Base-by-base conservation (phyloP, 257 asterid genomes). In the Cruciata laevipes region DNA sequence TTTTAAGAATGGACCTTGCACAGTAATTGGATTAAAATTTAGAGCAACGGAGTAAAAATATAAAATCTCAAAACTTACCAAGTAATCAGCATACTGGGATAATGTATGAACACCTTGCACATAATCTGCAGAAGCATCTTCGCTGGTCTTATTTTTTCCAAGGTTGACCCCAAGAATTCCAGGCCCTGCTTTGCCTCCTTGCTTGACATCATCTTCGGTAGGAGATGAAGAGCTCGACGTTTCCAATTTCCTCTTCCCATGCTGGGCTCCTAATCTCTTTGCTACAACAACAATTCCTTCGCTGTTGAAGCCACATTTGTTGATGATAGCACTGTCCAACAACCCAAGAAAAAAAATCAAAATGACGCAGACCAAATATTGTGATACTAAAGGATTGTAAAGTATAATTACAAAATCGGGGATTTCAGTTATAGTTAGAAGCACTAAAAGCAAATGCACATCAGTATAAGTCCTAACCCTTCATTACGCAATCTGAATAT, bases 71-170 rank as follows among this genome's bases (percentile, higher is more conserved):
- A 61, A 53, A 61, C 63, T 47, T 87, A 94, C 99, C 97, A 94
- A 77, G 82, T 94, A 94, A 85, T 90, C 99, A 69, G 99, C 99
- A 80, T 90, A 94, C 63, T 94, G 99, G 32, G 99, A 94, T 77
- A 94, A 74, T 10, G 99, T 90, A 75, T 94, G 99, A 70, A 94
- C 99, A 71, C 99, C 99, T 90, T 94, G 99, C 20, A 94, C 99
- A 66, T 94, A 94, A 84, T 94, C 99, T 5, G 93, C 86, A 14
- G 92, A 86, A 67, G 99, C 96, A 81, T 94, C 97, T 83, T 94
- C 99, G 79, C 96, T 90, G 20, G 83, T 83, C 83, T 94, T 94
- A 78, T 94, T 94, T 81, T 94, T 94, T 72, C 99, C 99, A 61
- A 94, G 92, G 74, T 94, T 94, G 62, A 94, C 99, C 53, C 99